Base-by-base conservation (phyloP, 345 rosid genomes). In the Pistacia vera region DNA sequence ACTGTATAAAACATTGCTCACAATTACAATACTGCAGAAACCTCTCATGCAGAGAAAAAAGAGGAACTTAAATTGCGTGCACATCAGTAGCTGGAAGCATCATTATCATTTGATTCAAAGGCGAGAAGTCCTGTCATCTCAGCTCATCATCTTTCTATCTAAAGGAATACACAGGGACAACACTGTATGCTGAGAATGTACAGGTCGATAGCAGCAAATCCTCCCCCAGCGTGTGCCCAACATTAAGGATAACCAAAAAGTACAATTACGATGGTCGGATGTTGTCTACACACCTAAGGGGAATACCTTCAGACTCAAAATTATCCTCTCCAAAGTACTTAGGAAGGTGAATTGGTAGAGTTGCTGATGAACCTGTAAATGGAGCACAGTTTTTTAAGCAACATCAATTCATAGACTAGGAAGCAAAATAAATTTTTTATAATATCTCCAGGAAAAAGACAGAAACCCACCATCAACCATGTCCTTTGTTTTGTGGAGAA, bases 401-500 rank as follows among this genome's bases (percentile, higher is more conserved):
- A 46, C 20, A 63, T 58, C 48, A 72, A 75, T 65, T 18, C 35
- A 5, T 63, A 68, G 72, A 71, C 68, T 33, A 64, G 46, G 59
- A 78, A 69, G 77, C 75, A 67, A 8, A 64, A 72, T 68, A 66
- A 54, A 30, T 44, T 51, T 11, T 16, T 46, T 35, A 52, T 49
- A 68, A 20, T 7, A 49, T 20, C 20, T 56, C 36, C 35, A 57
- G 36, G 63, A 57, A 22, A 65, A 18, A 46, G 60, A 77, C 14
- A 44, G 33, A 63, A 77, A 81, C 25, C 91, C 44, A 44, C 95
- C 92, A 65, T 88, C 93, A 35, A 75, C 88, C 90, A 91, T 86
- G 86, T 93, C 97, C 78, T 93, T 93, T 2, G 96, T 91, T 83
- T 85, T 88, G 81, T 93, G 97, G 74, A 91, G 94, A 85, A 93